Evolutionary conservation across 2,329 filamentous ascomycete species (phyloP).

Genomic region (Aspergillus hiratsukae): DNA sequence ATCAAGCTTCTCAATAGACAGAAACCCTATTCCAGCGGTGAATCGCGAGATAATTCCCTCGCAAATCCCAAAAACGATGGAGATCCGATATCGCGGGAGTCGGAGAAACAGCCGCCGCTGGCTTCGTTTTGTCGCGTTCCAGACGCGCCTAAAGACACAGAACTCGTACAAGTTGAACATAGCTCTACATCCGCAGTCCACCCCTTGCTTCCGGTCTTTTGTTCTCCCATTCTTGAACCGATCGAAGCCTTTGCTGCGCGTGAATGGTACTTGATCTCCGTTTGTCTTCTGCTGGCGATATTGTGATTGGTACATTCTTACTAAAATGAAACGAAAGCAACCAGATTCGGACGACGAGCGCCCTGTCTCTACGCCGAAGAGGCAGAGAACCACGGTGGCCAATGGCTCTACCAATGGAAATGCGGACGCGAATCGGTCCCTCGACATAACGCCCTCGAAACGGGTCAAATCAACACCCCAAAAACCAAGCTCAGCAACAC

Average conservation of each 20-base stretch:
- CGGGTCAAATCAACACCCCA: slow-evolving; percentile 28
- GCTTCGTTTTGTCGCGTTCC: slow-evolving; percentile 12
- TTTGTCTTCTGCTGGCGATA: slow-evolving; percentile 9
- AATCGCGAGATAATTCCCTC: background rate
- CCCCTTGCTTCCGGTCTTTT: slow-evolving; percentile 21
- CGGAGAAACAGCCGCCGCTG: slow-evolving; percentile 29
- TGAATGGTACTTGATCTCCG: slow-evolving; percentile 29
- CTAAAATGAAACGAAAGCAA: slow-evolving; percentile 42
- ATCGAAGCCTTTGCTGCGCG: slow-evolving; percentile 4
- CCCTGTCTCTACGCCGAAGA: slow-evolving; percentile 37
- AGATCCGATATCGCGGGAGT: slow-evolving; percentile 25
- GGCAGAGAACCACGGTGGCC: slow-evolving; percentile 26
- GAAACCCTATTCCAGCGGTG: background rate
- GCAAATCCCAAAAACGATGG: background rate
- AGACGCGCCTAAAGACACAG: slow-evolving; percentile 13
- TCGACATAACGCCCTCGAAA: slow-evolving; percentile 23
- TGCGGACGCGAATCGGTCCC: slow-evolving; percentile 18
- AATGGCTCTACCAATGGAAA: slow-evolving; percentile 26
- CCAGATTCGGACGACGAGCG: slow-evolving; percentile 33
- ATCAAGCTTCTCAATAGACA: background rate
- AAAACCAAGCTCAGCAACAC: slow-evolving; percentile 24
- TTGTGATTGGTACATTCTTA: slow-evolving; percentile 14
- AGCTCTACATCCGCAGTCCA: slow-evolving; percentile 13
- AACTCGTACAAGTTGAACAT: slow-evolving; percentile 4
- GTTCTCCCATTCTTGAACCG: background rate